Evolutionary conservation across 805 yeast species (phyloP), one percentile per base, ranked within the genome.

Genomic region (Candida berthetii): DNA sequence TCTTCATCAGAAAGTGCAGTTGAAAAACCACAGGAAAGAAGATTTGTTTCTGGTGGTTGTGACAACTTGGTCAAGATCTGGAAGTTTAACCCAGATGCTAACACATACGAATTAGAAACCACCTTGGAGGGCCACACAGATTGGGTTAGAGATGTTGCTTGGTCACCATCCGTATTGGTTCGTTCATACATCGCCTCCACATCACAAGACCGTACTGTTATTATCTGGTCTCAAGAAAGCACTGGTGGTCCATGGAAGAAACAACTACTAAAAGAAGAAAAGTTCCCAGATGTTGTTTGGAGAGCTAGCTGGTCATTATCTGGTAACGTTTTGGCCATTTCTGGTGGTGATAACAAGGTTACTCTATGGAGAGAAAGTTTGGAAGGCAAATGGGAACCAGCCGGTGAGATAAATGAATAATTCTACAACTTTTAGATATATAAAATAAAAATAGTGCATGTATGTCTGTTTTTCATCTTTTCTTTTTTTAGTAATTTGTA

Each of bases 121-220:
- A 75, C 78, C 22, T 74, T 93, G 41, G 82, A 80, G 48, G 99
- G 97, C 33, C 99, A 93, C 64, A 72, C 86, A 15, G 99, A 93
- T 64, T 93, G 99, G 99, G 97, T 93, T 28, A 82, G 99, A 64
- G 99, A 93, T 61, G 97, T 91, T 46, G 88, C 95, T 4, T 93
- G 99, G 99, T 88, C 96, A 17, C 96, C 98, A 37, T 81, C 96
- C 2, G 80, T 87, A 37, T 74, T 93, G 47, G 76, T 87, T 37
- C 83, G 86, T 52, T 81, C 95, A 13, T 91, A 89, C 61, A 85
- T 93, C 54, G 99, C 98, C 13, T 81, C 96, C 31, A 97, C 96
- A 9, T 90, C 98, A 18, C 98, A 93, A 66, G 99, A 93, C 64
- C 82, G 87, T 61, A 85, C 95, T 0, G 97, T 95, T 39, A 71